Conservation (phyloP, 1,139 yeast species). For the Suhomyces coccinellae region DNA sequence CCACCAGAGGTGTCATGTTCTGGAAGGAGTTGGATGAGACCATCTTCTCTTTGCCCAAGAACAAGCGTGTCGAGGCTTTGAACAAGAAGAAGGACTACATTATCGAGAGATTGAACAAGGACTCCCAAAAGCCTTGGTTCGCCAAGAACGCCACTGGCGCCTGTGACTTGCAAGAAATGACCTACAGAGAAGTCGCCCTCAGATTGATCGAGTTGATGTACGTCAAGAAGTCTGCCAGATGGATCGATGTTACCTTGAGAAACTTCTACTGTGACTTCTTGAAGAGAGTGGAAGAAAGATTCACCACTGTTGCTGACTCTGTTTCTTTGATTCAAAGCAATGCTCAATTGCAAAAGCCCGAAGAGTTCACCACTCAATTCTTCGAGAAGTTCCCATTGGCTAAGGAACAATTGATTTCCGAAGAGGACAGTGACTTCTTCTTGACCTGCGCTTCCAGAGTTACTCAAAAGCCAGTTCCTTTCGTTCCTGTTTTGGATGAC, state of each 20-base stretch:
- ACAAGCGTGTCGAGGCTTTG: constrained; percentile 80
- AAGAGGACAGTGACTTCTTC: constrained; percentile 94
- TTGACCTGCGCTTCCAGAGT: constrained; percentile 82
- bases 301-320: constrained; percentile 55
- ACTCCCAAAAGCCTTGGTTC: constrained; percentile 98
- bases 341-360: constrained; percentile 68
- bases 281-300: constrained; percentile 96
- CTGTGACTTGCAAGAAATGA: constrained; percentile 93
- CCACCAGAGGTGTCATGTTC: constrained; percentile 94
- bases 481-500: constrained; percentile 92
- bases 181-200: constrained; percentile 86
- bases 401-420: constrained; percentile 78
- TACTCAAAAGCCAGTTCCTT: constrained; percentile 94
- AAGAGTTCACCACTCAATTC: constrained; percentile 56
- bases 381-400: constrained; percentile 73
- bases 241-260: constrained; percentile 88
- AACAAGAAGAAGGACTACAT: constrained; percentile 83
- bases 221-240: constrained; percentile 74
- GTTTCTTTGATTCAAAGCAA: constrained; percentile 75
- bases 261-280: constrained; percentile 84
- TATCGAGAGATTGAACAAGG: constrained; percentile 81
- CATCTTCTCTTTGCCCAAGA: constrained; percentile 86
- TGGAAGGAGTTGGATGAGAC: constrained; percentile 98
- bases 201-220: constrained; percentile 88
- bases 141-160: constrained; percentile 75